A percentile compares a stretch with the other conserved stretches of the same genome.
Evolutionary conservation across 2,329 filamentous ascomycete genomes (phyloP).

Genomic region (Cordyceps pruinosa): DNA sequence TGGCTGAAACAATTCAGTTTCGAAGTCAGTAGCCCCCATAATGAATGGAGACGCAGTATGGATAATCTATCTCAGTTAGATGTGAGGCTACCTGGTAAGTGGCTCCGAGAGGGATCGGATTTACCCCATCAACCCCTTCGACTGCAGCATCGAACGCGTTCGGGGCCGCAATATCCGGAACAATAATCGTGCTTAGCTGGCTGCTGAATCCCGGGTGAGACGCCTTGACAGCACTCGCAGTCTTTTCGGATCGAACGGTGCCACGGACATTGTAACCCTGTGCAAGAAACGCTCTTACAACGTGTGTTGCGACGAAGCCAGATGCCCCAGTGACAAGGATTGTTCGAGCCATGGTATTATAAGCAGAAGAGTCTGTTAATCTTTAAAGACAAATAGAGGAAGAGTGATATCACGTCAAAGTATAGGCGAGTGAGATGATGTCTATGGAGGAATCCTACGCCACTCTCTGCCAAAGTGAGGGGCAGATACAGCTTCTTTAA

Average conservation of each 20-base stretch:
- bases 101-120: not conserved
- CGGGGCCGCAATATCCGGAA: not conserved
- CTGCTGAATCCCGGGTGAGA: not conserved
- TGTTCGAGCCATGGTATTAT: not conserved
- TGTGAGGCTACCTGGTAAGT: not conserved
- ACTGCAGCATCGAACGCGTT: not conserved
- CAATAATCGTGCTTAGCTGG: not conserved
- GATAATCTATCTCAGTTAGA: constrained; percentile 40
- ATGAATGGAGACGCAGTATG: constrained; percentile 72
- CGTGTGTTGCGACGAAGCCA: constrained; percentile 27
- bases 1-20: constrained; percentile 45
- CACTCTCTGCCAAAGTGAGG: too few species aligned
- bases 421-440: too few species aligned
- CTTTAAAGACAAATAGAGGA: too few species aligned
- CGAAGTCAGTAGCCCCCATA: constrained; percentile 49
- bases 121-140: not conserved
- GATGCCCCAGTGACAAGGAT: constrained; percentile 30
- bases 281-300: constrained; percentile 25
- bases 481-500: too few species aligned
- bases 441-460: too few species aligned
- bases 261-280: constrained; percentile 28
- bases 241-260: constrained; percentile 23
- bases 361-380: too few species aligned
- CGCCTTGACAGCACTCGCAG: not conserved
- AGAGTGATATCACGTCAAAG: too few species aligned